phyloP scores from a whole-genome alignment of 169 alveolate genomes.

The Babesia sp. region DNA sequence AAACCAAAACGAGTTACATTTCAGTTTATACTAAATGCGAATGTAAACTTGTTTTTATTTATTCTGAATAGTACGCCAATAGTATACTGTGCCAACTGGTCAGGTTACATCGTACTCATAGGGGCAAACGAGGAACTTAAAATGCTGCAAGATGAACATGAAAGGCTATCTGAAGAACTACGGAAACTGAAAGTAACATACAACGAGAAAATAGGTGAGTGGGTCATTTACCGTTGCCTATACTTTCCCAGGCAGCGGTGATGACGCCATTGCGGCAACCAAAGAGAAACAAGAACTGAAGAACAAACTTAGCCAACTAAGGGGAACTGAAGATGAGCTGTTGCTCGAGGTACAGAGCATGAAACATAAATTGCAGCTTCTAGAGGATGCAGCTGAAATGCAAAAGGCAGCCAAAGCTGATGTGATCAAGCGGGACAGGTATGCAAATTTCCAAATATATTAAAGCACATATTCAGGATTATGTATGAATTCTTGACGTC shows the following conservation, averaged over 20 bases:
- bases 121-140: neutral
- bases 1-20: too few relatives aligned
- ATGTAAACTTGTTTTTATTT: too few relatives aligned
- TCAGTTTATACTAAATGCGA: too few relatives aligned
- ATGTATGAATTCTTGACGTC: constrained; percentile 49
- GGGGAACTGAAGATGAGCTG: neutral
- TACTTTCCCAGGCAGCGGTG: neutral
- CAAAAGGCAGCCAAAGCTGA: neutral
- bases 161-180: neutral
- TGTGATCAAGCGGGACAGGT: constrained; percentile 19
- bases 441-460: neutral
- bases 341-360: neutral
- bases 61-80: too few relatives aligned
- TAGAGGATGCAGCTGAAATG: constrained; percentile 5
- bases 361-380: constrained; percentile 2
- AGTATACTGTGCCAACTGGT: too few relatives aligned
- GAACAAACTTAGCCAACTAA: constrained; percentile 8
- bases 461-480: constrained; percentile 3
- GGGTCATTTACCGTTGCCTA: neutral
- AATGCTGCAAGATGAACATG: neutral
- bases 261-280: neutral
- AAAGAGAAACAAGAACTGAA: neutral
- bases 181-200: neutral
- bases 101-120: neutral
- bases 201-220: neutral